These are phyloP conservation scores for Ophiocordyceps camponoti-leonardi DNA, from an alignment of 2,329 filamentous ascomycete genomes.

Conservation along the genomic window DNA sequence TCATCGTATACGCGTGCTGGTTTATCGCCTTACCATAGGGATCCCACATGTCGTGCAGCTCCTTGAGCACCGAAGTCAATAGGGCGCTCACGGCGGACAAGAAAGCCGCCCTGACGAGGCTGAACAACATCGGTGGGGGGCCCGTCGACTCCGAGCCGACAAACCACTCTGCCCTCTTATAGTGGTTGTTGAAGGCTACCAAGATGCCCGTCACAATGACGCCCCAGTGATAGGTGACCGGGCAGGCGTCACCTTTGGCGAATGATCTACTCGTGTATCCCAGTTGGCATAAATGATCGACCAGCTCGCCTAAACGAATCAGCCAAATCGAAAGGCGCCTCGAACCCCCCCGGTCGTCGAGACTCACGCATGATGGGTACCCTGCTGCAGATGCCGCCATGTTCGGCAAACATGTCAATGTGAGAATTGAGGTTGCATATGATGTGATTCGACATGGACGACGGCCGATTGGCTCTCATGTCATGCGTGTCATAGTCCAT, in stretches of 20 bases:
- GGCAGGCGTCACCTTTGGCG: slow-evolving; percentile 4
- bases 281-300: slow-evolving; percentile 2
- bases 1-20: slow-evolving; percentile 9
- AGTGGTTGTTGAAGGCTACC: slow-evolving; percentile 4
- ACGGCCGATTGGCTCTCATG: slow-evolving; percentile 2
- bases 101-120: too few relatives aligned
- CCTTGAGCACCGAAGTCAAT: slow-evolving; percentile 6
- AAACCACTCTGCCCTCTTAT: slow-evolving; percentile 1
- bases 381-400: slow-evolving; percentile 5
- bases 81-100: slow-evolving; percentile 3
- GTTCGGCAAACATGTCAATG: slow-evolving; percentile 10
- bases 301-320: not conserved
- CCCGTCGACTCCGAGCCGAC: too few relatives aligned
- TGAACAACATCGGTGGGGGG: too few relatives aligned
- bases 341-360: not conserved
- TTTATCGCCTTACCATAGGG: slow-evolving; percentile 8
- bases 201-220: slow-evolving; percentile 3
- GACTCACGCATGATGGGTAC: slow-evolving; percentile 9
- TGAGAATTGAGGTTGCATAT: slow-evolving; percentile 10
- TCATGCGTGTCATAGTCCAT: slow-evolving; percentile 6
- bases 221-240: slow-evolving; percentile 5
- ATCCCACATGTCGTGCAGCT: slow-evolving; percentile 11
- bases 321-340: not conserved
- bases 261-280: slow-evolving; percentile 6
- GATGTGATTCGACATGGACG: slow-evolving; percentile 8